Percentiles rank a stretch among this genome's conserved stretches.
phyloP scores from a whole-genome alignment of 2,329 filamentous ascomycete species.

The Talaromyces pinophilus region DNA sequence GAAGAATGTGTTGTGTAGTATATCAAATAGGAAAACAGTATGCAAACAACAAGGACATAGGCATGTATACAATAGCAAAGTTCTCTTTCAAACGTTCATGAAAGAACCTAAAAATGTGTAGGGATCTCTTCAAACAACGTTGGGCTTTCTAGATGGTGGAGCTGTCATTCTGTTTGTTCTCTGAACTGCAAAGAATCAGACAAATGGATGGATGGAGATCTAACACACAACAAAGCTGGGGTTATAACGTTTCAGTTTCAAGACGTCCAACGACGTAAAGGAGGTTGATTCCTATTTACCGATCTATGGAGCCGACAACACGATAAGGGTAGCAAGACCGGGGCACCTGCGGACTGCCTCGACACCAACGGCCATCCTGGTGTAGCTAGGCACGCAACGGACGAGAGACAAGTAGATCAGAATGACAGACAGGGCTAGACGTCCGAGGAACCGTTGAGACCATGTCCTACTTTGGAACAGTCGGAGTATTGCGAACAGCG shows the following conservation, averaged over 20 bases:
- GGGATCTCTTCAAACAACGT: background rate
- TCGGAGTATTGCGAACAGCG: background rate
- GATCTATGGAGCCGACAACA: background rate
- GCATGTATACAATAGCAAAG: constrained; percentile 13
- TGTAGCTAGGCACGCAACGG: background rate
- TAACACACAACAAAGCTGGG: background rate
- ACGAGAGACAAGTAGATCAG: background rate
- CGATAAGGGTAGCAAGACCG: background rate
- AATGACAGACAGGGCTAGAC: background rate
- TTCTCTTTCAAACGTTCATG: background rate
- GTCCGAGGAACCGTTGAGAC: background rate
- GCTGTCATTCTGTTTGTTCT: constrained; percentile 21
- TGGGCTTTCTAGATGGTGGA: constrained; percentile 7
- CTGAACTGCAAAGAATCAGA: background rate
- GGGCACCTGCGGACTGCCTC: constrained; percentile 8
- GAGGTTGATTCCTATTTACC: background rate
- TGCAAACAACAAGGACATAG: constrained; percentile 5
- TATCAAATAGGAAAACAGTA: constrained; percentile 11
- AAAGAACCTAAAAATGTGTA: background rate
- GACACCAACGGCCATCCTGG: constrained; percentile 8
- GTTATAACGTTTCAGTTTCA: background rate
- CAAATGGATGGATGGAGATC: background rate
- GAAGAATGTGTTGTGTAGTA: constrained; percentile 7
- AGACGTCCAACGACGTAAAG: background rate
- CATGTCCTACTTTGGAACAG: background rate